These are phyloP conservation scores for Limnanthes douglasii DNA, from an alignment of 345 rosid species.

Conservation along the genomic window DNA sequence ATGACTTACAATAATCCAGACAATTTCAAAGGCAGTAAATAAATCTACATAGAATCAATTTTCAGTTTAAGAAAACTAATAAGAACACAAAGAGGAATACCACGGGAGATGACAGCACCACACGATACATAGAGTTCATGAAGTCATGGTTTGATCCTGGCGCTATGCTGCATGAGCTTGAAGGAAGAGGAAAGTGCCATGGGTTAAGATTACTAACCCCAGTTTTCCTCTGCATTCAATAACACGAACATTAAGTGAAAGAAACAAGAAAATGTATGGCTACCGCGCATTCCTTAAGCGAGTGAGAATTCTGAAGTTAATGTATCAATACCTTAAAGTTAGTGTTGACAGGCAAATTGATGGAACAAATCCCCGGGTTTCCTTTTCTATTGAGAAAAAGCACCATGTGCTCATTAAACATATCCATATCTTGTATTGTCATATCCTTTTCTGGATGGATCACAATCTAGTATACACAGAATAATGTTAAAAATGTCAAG, in stretches of 20 bases:
- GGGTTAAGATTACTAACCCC: conserved; percentile 49
- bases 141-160: conserved; percentile 88
- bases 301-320: conserved; percentile 1
- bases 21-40: not conserved
- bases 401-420: conserved; percentile 61
- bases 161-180: conserved; percentile 30
- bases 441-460: conserved; percentile 47
- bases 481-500: not conserved
- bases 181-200: conserved; percentile 80
- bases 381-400: conserved; percentile 42
- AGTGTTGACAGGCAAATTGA: conserved; percentile 41
- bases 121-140: conserved; percentile 41
- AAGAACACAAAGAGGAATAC: conserved; percentile 25
- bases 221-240: conserved; percentile 18
- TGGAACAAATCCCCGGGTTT: conserved; percentile 48
- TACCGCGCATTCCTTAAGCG: not conserved
- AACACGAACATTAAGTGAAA: not conserved
- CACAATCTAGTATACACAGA: conserved; percentile 26
- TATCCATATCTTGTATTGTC: conserved; percentile 71
- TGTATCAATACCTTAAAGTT: conserved; percentile 24
- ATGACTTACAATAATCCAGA: too few species aligned
- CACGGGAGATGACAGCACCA: conserved; percentile 88
- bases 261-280: not conserved
- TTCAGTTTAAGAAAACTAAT: not conserved
- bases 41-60: conserved; percentile 4